phyloP scores from a whole-genome alignment of 1,139 yeast species.

The Wickerhamomyces sp. region DNA sequence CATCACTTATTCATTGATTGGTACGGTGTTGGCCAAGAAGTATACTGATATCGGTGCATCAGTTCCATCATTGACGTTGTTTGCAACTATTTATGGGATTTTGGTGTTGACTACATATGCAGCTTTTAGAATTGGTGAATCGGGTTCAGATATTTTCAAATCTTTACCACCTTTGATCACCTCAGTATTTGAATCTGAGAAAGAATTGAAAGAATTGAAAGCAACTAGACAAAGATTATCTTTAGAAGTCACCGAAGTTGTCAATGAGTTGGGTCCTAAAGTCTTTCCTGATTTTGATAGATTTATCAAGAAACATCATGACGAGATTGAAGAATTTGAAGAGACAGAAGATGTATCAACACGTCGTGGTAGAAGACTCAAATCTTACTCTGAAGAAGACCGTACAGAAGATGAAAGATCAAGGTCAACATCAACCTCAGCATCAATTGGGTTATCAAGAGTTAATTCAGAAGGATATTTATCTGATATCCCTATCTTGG shows the following conservation, averaged over 20 bases:
- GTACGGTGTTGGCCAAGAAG: slow-evolving; percentile 39
- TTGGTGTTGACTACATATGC: slow-evolving; percentile 62
- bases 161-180: slow-evolving; percentile 60
- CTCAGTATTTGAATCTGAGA: slow-evolving; percentile 45
- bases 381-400: not conserved
- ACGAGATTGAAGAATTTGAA: slow-evolving; percentile 1
- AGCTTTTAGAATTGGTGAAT: slow-evolving; percentile 69
- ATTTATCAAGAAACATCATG: not conserved
- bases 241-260: slow-evolving; percentile 47
- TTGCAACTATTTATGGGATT: slow-evolving; percentile 38
- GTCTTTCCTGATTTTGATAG: slow-evolving; percentile 51
- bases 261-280: slow-evolving; percentile 58
- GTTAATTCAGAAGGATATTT: slow-evolving; percentile 33
- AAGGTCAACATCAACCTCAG: slow-evolving; percentile 23
- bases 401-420: slow-evolving; percentile 19
- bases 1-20: slow-evolving; percentile 54
- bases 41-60: slow-evolving; percentile 23
- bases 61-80: slow-evolving; percentile 25
- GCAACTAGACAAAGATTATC: slow-evolving; percentile 45
- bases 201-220: slow-evolving; percentile 43
- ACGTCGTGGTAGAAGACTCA: slow-evolving; percentile 7
- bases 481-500: slow-evolving; percentile 32
- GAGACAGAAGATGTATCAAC: slow-evolving; percentile 1
- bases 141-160: slow-evolving; percentile 67
- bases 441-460: slow-evolving; percentile 31